Evolutionary conservation across 2,329 filamentous ascomycete genomes (phyloP), one percentile per base, ranked within the genome.

Genomic region (Colletotrichum gloeosporioides): DNA sequence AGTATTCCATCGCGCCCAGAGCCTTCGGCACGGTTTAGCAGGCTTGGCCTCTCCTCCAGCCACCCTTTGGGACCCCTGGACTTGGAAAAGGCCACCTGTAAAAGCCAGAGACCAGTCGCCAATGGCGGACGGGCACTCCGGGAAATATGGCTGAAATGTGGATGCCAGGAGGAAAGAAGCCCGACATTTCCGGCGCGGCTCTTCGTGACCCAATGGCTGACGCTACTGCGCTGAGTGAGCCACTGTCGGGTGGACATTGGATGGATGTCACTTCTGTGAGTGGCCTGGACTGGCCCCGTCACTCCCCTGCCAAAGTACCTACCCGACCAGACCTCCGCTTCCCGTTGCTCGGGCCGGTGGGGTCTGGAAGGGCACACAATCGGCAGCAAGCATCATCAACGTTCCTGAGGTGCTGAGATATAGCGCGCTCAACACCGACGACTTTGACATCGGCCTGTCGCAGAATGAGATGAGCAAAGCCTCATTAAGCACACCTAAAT

Each of bases 1-100:
- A 53, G 44, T 22, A 53, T n/a, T 8, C 3, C n/a, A 12, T 53
- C 70, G n/a, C 39, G 49, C 71, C 71, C 49, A 73, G 64, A 63
- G 64, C 55, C 27, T 49, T 44, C 73, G 55, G 69, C 73, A 76
- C 69, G 55, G 39, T 70, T 44, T 15, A 44, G 65, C 29, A 59
- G 59, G 49, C 74, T 76, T 76, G 73, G 69, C 69, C 39, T 49
- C 66, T 16, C 15, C 12, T 34, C 55, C 34, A 57, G 65, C 49
- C 39, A 49, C 55, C 64, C 27, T 39, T 25, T 53, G 68, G 68
- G 8, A 29, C 55, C 69, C 39, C 62, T 73, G 69, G 22, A 72
- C 53, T 63, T 31, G 39, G 57, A 76, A 76, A 68, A 76, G 73
- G 73, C 69, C 73, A 76, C 73, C 69, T 76, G 27, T 69, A 73